Conservation (phyloP, 2,329 filamentous ascomycete genomes). For the Colletotrichum theobromicola region DNA sequence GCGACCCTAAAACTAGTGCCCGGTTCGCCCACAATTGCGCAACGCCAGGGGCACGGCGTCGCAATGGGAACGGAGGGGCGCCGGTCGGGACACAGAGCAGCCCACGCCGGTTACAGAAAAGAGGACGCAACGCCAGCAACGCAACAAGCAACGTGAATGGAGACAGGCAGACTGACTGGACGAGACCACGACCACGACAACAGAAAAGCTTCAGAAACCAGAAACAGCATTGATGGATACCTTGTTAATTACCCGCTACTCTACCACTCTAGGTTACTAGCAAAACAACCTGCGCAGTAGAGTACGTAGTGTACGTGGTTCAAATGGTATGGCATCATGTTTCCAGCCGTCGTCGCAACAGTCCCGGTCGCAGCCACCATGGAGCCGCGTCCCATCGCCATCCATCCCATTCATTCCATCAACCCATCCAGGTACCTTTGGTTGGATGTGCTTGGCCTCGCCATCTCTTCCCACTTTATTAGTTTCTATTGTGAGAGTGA, state of each 20-base stretch:
- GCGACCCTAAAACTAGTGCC: neutral
- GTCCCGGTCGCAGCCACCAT: neutral
- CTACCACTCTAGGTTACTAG: neutral
- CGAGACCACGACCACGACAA: neutral
- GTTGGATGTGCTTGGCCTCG: neutral
- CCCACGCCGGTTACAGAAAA: neutral
- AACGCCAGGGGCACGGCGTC: conserved; percentile 16
- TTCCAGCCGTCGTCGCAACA: neutral
- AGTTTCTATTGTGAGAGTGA: neutral
- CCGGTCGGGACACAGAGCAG: neutral
- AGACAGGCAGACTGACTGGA: neutral
- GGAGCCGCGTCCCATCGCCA: neutral
- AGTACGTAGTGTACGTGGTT: neutral
- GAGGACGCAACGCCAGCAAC: too few species aligned
- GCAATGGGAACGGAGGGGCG: neutral
- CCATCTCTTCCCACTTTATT: neutral
- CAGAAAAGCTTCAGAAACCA: neutral
- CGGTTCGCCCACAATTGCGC: conserved; percentile 15
- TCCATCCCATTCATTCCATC: neutral
- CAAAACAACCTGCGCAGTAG: neutral
- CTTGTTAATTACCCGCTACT: neutral
- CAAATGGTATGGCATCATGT: conserved; percentile 1
- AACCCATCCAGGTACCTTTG: neutral
- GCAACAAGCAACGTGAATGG: conserved; percentile 9
- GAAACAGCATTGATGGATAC: neutral